Percentiles rank a stretch among this genome's conserved stretches.
These are phyloP conservation scores for Chlorella sorokiniana DNA, from an alignment of 139 green algal genomes.

Conservation along the genomic window DNA sequence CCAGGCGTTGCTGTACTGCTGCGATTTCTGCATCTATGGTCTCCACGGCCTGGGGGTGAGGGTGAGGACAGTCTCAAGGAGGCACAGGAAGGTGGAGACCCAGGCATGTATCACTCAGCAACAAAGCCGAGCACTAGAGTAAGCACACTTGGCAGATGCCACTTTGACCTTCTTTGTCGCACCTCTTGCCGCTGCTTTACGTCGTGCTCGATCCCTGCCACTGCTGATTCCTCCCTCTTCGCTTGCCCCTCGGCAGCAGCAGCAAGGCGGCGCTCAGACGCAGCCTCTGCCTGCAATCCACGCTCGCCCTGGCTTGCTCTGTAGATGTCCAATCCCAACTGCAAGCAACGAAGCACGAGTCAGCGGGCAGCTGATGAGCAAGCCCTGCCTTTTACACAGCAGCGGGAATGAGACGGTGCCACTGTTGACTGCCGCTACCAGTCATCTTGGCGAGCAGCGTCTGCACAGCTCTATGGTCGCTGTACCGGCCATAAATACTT, in stretches of 20 bases:
- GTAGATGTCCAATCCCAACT: neutral
- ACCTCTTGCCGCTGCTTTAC: neutral
- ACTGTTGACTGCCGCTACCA: too few relatives aligned
- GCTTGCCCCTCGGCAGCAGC: neutral
- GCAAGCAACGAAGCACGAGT: too few relatives aligned
- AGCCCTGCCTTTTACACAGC: too few relatives aligned
- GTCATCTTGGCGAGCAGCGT: too few relatives aligned
- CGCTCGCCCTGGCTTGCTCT: neutral
- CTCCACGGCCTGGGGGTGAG: neutral
- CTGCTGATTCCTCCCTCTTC: neutral
- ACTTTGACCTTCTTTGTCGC: too few relatives aligned
- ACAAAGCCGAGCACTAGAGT: too few relatives aligned
- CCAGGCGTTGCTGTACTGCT: neutral
- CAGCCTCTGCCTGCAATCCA: neutral
- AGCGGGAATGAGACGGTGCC: too few relatives aligned
- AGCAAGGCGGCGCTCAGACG: neutral
- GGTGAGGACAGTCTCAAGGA: neutral
- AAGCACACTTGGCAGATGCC: too few relatives aligned
- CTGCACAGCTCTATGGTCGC: neutral
- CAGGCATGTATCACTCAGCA: neutral
- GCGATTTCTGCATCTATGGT: constrained; percentile 1
- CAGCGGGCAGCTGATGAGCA: too few relatives aligned
- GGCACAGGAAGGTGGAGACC: neutral
- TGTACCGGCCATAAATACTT: neutral
- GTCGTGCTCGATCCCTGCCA: neutral